Evolutionary conservation across 139 green algal genomes (phyloP).

Genomic region (Chlamydomonas applanata): DNA sequence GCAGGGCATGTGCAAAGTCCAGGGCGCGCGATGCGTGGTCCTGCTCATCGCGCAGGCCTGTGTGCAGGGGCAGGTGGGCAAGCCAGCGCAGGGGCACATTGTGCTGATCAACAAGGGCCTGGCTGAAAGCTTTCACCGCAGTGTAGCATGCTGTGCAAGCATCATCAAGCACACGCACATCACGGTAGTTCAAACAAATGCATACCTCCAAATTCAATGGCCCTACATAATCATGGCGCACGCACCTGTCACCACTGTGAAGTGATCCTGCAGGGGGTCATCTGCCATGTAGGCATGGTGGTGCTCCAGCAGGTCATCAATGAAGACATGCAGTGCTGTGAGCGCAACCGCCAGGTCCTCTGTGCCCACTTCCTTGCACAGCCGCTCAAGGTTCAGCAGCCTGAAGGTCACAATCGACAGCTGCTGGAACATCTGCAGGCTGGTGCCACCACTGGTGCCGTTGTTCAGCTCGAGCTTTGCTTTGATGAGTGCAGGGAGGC

Average conservation of each 20-base stretch:
- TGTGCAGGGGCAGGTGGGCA: no score
- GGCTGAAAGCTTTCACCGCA: no score
- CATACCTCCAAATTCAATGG: no score
- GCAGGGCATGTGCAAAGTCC: no score
- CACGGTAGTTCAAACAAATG: no score
- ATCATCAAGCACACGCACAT: no score
- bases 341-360: not conserved
- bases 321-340: conserved; percentile 1
- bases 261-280: not conserved
- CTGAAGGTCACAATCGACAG: conserved; percentile 4
- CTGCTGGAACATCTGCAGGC: conserved; percentile 11
- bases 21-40: no score
- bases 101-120: no score
- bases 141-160: no score
- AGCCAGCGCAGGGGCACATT: no score
- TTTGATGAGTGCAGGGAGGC: not conserved
- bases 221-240: not conserved
- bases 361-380: not conserved
- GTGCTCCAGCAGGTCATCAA: conserved; percentile 31
- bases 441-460: conserved; percentile 5
- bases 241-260: not conserved
- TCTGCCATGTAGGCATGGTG: conserved; percentile 12
- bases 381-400: not conserved
- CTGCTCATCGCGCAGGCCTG: no score
- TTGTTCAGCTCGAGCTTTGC: not conserved